phyloP scores from a whole-genome alignment of 2,329 filamentous ascomycete species.

The Colletotrichum falcatum region DNA sequence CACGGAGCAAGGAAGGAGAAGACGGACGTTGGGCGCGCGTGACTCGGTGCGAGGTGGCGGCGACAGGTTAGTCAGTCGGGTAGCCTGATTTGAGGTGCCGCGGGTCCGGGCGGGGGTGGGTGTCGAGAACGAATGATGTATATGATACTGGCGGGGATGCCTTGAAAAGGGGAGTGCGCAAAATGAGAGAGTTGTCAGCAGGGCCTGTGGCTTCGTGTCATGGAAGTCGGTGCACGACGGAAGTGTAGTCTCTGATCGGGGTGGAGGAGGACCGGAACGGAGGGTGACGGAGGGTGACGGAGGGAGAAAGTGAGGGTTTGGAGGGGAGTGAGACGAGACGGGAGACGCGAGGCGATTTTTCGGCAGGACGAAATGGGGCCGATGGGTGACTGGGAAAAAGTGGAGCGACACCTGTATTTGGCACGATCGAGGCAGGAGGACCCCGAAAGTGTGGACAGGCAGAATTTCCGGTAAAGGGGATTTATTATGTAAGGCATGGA shows the following conservation, averaged over 20 bases:
- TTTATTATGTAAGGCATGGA: constrained; percentile 11
- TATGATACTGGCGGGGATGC: not conserved
- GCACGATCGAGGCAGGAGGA: constrained; percentile 33
- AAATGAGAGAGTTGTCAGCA: not conserved
- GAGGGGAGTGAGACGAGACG: constrained; percentile 33
- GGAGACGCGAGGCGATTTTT: constrained; percentile 40
- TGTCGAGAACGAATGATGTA: constrained; percentile 8
- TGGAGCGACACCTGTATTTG: not conserved
- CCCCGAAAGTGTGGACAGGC: constrained; percentile 20
- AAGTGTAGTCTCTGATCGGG: not conserved
- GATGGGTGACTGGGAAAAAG: constrained; percentile 33
- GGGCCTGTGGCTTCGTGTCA: not conserved
- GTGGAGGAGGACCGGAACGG: constrained; percentile 29
- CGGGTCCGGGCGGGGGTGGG: constrained; percentile 2
- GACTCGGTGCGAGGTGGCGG: not conserved
- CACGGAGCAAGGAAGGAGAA: not conserved
- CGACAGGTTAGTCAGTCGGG: not conserved
- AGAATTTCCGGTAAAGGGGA: too few relatives aligned
- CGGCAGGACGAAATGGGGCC: constrained; percentile 35
- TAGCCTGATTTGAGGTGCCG: constrained; percentile 11
- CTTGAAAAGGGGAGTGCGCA: not conserved
- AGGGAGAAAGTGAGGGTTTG: constrained; percentile 28
- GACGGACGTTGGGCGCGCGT: constrained; percentile 19
- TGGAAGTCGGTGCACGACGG: constrained; percentile 8
- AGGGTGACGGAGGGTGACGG: too few relatives aligned